Evolutionary conservation across 805 yeast genomes (phyloP), one percentile per base, ranked within the genome.

Genomic region (Isabelozyma rhagii): DNA sequence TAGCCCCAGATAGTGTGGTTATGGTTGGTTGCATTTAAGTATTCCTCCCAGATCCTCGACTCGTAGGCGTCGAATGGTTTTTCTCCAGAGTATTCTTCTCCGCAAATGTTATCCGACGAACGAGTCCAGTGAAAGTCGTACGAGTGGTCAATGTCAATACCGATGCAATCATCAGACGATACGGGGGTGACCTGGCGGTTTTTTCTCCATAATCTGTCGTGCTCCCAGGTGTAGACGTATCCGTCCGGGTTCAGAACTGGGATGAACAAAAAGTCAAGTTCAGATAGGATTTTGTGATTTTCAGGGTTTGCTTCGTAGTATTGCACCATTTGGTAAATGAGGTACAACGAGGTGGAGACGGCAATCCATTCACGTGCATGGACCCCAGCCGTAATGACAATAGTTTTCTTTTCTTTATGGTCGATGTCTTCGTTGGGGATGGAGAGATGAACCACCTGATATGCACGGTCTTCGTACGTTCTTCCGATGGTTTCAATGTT

Each of bases 181-280:
- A 9, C 3, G 9, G 50, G 51, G 0, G 94, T 85, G 47, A 82
- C 81, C 67, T 91, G 97, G 52, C 96, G 77, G 66, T 89, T 91
- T 61, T 91, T 91, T 43, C 94, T 73, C 97, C 97, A 91, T 51
- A 91, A 70, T 49, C 97, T 72, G 63, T 91, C 96, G 27, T 69
- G 61, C 2, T 74, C 75, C 97, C 97, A 91, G 2, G 96, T 76
- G 63, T 87, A 86, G 11, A 75, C 88, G 63, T 91, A 91, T 0
- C 97, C 97, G 67, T 91, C 97, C 1, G 97, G 97, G 61, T 91
- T 91, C 66, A 84, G 79, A 10, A 89, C 88, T 0, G 97, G 97
- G 29, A 90, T 76, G 55, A 91, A 83, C 34, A 88, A 64, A 57
- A 87, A 87, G 59, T 89, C 93, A 50, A 89, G 65, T 43, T 81